phyloP scores from a whole-genome alignment of 208 protist species.

The Porcisia hertigi region DNA sequence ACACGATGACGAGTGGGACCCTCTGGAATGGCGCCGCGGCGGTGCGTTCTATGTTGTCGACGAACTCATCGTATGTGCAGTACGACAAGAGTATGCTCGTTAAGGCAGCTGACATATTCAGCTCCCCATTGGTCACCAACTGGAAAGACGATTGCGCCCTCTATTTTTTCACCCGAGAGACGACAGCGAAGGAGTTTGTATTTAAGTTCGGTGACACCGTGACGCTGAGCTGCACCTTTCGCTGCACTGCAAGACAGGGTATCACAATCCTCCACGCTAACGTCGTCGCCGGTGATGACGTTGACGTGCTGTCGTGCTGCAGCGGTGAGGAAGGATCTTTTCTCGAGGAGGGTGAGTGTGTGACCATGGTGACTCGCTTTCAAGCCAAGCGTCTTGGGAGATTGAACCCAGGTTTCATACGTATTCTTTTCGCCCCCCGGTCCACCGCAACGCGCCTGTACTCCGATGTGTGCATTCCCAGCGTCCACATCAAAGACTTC shows the following conservation, averaged over 20 bases:
- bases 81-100: conserved; percentile 40
- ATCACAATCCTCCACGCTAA: conserved; percentile 48
- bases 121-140: conserved; percentile 24
- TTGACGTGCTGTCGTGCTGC: conserved; percentile 38
- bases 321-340: conserved; percentile 35
- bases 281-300: conserved; percentile 36
- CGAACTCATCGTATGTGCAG: conserved; percentile 26
- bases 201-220: conserved; percentile 35
- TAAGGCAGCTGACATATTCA: conserved; percentile 30
- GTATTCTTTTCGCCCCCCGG: conserved; percentile 44
- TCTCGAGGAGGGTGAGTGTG: conserved; percentile 60
- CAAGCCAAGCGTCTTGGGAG: conserved; percentile 24
- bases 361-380: conserved; percentile 49
- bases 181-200: conserved; percentile 24
- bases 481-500: conserved; percentile 38
- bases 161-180: conserved; percentile 37
- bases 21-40: conserved; percentile 12
- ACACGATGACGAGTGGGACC: conserved; percentile 23
- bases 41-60: conserved; percentile 25
- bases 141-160: conserved; percentile 43
- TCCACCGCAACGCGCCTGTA: conserved; percentile 31
- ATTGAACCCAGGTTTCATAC: conserved; percentile 52
- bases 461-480: conserved; percentile 57
- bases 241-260: conserved; percentile 44
- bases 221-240: conserved; percentile 49